A percentile compares a stretch with the other conserved stretches of the same genome.
phyloP scores from a whole-genome alignment of 1,284 basidiomycete genomes.

The Amylostereum chailletii region DNA sequence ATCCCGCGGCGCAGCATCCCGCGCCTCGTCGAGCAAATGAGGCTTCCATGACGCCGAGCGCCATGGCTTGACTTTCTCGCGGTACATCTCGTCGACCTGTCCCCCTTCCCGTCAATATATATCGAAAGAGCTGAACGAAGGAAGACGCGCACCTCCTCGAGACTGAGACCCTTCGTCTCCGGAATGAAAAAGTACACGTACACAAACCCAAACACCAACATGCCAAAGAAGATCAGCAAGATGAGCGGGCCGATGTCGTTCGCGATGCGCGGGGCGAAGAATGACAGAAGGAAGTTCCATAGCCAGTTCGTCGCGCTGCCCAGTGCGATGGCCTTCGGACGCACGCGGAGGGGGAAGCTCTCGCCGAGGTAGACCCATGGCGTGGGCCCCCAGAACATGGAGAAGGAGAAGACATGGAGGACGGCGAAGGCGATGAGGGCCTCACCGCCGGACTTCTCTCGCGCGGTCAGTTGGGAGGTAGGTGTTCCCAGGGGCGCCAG shows the following conservation, averaged over 20 bases:
- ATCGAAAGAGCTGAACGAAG: no score
- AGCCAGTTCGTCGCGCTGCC: conserved; percentile 59
- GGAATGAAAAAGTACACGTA: conserved; percentile 60
- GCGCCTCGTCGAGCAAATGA: conserved; percentile 1
- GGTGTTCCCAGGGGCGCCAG: conserved; percentile 48
- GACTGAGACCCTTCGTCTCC: conserved; percentile 67
- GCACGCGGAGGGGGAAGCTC: conserved; percentile 65
- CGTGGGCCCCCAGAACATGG: conserved; percentile 66
- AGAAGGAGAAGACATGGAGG: conserved; percentile 66
- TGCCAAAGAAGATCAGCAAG: conserved; percentile 68
- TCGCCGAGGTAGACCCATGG: conserved; percentile 61
- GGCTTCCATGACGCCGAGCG: conserved; percentile 54
- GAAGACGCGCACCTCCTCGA: conserved; percentile 51
- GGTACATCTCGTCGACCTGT: conserved; percentile 65
- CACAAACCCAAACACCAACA: conserved; percentile 59
- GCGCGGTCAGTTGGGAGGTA: conserved; percentile 33
- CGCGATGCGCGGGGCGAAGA: conserved; percentile 64
- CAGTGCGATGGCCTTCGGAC: conserved; percentile 68
- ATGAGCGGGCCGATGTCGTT: conserved; percentile 67
- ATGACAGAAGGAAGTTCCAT: conserved; percentile 70
- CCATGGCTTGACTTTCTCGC: conserved; percentile 59
- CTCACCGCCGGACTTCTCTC: conserved; percentile 54
- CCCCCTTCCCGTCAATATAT: no score
- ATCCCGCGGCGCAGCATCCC: neutral
- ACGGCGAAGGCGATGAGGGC: conserved; percentile 70